These are phyloP conservation scores for Xylaria sp. DNA, from an alignment of 2,329 filamentous ascomycete genomes.

Conservation along the genomic window DNA sequence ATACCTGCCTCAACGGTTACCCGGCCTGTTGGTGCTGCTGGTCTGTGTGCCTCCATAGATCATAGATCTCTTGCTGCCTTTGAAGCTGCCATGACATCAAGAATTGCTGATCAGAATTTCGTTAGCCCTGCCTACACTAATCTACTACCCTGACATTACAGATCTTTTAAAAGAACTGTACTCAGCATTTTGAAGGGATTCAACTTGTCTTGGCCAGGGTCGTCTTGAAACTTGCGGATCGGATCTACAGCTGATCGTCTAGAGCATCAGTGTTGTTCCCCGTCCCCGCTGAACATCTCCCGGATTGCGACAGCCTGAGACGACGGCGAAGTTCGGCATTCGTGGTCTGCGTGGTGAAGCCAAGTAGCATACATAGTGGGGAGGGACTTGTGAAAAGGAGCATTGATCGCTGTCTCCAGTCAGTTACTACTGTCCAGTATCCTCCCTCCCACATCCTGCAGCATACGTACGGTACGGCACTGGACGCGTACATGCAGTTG, in stretches of 20 bases:
- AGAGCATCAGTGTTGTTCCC: constrained; percentile 9
- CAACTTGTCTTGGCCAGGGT: constrained; percentile 17
- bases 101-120: constrained; percentile 47
- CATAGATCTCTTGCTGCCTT: constrained; percentile 6
- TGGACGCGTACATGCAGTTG: constrained; percentile 29
- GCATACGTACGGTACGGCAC: neutral
- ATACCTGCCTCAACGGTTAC: constrained; percentile 10
- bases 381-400: constrained; percentile 10
- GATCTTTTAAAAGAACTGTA: constrained; percentile 18
- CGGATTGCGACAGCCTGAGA: constrained; percentile 30
- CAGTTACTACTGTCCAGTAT: constrained; percentile 8
- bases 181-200: constrained; percentile 3
- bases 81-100: constrained; percentile 37
- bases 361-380: constrained; percentile 12
- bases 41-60: neutral
- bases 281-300: constrained; percentile 31
- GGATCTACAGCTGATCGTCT: constrained; percentile 36
- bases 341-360: constrained; percentile 19
- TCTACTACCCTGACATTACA: constrained; percentile 30
- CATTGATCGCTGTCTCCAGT: neutral
- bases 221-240: constrained; percentile 25
- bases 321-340: constrained; percentile 27
- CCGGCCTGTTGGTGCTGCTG: constrained; percentile 26
- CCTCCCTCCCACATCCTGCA: constrained; percentile 13
- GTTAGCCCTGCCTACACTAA: constrained; percentile 30